phyloP scores from a whole-genome alignment of 1,284 basidiomycete genomes.

The Sphaerobolus stellatus region DNA sequence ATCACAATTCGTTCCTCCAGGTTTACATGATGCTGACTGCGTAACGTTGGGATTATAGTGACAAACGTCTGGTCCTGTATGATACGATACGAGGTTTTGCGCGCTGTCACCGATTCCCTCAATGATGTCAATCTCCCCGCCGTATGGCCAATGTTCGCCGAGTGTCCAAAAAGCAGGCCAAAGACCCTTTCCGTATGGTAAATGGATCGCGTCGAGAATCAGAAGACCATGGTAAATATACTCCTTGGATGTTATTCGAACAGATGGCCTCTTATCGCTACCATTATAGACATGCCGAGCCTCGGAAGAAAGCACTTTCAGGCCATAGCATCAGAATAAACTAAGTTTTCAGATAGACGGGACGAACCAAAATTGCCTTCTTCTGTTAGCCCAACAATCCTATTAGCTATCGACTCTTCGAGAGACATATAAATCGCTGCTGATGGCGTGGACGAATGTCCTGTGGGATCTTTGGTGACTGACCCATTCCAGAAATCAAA shows the following conservation, averaged over 20 bases:
- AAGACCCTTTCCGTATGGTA: conserved; percentile 2
- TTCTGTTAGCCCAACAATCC: conserved; percentile 4
- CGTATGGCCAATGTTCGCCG: conserved; percentile 5
- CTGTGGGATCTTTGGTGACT: conserved; percentile 1
- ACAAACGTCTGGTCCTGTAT: conserved; percentile 31
- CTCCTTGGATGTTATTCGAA: conserved; percentile 1
- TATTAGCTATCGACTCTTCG: not conserved
- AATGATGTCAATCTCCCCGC: conserved; percentile 43
- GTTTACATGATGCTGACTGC: conserved; percentile 12
- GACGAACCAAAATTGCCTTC: conserved; percentile 5
- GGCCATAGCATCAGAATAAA: not conserved
- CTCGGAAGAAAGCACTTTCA: conserved; percentile 1
- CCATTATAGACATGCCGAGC: not conserved
- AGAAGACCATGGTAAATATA: conserved; percentile 5
- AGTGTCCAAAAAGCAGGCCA: conserved; percentile 17
- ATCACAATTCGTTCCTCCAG: conserved; percentile 21
- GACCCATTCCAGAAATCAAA: conserved; percentile 8
- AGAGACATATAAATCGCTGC: conserved; percentile 6
- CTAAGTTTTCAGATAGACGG: not conserved
- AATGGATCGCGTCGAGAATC: conserved; percentile 7
- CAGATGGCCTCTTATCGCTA: not conserved
- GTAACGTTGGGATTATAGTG: conserved; percentile 18
- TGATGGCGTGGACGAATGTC: not conserved
- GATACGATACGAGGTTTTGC: conserved; percentile 28
- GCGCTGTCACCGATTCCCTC: conserved; percentile 35